Evolutionary conservation across 2,329 filamentous ascomycete genomes (phyloP), one percentile per base, ranked within the genome.

Genomic region (Colletotrichum lupini): DNA sequence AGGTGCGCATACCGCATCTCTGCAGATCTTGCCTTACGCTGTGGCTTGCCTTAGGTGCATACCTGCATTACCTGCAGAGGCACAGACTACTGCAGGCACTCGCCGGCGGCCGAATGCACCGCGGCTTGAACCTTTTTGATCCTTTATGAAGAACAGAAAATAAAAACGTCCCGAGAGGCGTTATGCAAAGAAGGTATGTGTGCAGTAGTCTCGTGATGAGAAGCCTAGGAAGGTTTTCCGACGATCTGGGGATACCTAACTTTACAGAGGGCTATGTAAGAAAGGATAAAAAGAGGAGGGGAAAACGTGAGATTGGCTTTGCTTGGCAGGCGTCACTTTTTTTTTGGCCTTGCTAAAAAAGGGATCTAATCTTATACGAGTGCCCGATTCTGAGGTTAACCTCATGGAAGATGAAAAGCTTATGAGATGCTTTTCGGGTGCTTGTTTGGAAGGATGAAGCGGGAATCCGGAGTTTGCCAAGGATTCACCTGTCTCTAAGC

Each of bases 311-410:
- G 57, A 68, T 68, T 62, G 46, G 57, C 57, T 68, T 68, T 49
- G 19, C 57, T 68, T 68, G 57, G 66, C 57, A 68, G 42, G 57
- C 66, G 66, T 68, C 42, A 42, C 55, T 32, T 8, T n/a, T n/a
- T n/a, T 16, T 4, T 26, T 11, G n/a, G n/a, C 11, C 16, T 16
- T 30, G 9, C 42, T 1, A 19, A n/a, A 26, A 28, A n/a, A 14
- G 32, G 3, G 12, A 19, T 42, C 9, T 5, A 26, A 24, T 32
- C 6, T 14, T 7, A 1, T 2, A 35, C 30, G 14, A 37, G n/a
- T 7, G 19, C 4, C 14, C 14, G 8, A 37, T 9, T 28, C 16
- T 30, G 28, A n/a, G 28, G 16, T 49, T 49, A 49, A 49, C 42
- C 42, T 49, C 42, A n/a, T 19, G 42, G 32, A 35, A 35, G 32